Evolutionary conservation across 495 filamentous ascomycete species (phyloP).

Genomic region (Pseudevernia furfuracea): DNA sequence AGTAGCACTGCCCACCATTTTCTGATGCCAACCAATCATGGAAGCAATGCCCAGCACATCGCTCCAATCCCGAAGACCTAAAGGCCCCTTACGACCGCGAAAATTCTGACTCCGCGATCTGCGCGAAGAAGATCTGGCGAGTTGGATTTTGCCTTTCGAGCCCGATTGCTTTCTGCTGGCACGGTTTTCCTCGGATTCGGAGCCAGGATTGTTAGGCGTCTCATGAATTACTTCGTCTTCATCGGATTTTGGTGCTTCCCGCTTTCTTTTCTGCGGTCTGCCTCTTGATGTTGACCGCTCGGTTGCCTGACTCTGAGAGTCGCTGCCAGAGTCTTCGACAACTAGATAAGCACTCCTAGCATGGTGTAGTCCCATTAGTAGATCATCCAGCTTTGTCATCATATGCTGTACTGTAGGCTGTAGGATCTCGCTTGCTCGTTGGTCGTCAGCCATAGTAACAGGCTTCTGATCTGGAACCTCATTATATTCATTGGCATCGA

Average conservation of each 20-base stretch:
- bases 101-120: background rate
- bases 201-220: background rate
- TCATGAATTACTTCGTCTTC: conserved; percentile 14
- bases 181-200: background rate
- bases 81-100: conserved; percentile 21
- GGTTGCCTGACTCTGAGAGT: conserved; percentile 24
- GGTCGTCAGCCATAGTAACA: conserved; percentile 53
- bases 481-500: conserved; percentile 13
- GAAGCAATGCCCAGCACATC: conserved; percentile 69
- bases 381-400: conserved; percentile 54
- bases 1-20: conserved; percentile 55
- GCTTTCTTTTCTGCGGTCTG: conserved; percentile 18
- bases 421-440: conserved; percentile 50
- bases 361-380: conserved; percentile 60
- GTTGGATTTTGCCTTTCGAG: background rate
- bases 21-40: conserved; percentile 54
- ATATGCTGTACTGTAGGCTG: conserved; percentile 58
- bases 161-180: background rate
- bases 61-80: conserved; percentile 66
- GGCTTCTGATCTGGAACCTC: conserved; percentile 29
- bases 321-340: conserved; percentile 27
- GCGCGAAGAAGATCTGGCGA: background rate
- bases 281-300: conserved; percentile 21
- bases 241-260: conserved; percentile 13
- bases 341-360: conserved; percentile 41